Conservation (phyloP, 2,329 filamentous ascomycete genomes). For the Phialemonium atrogriseum region DNA sequence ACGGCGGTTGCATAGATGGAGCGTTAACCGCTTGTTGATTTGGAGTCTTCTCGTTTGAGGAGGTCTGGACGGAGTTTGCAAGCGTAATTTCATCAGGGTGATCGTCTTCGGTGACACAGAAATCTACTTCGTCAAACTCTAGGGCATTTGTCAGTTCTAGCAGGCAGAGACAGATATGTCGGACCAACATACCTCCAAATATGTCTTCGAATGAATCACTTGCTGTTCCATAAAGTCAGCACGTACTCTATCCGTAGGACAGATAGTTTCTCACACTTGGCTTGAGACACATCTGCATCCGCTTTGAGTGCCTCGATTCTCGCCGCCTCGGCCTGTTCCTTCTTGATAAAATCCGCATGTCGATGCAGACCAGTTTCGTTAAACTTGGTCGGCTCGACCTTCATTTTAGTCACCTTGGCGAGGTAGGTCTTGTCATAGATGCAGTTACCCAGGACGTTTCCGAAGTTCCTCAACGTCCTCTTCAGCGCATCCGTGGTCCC, state of each 20-base stretch:
- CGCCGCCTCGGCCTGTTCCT: constrained; percentile 30
- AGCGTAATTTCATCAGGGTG: constrained; percentile 72
- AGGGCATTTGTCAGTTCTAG: constrained; percentile 28
- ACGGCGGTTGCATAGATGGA: constrained; percentile 29
- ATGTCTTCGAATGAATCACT: constrained; percentile 10
- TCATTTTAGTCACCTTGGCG: constrained; percentile 81
- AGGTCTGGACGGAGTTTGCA: constrained; percentile 25
- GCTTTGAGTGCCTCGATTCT: not conserved
- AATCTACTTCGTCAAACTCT: constrained; percentile 72
- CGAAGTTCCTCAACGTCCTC: constrained; percentile 81
- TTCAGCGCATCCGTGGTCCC: constrained; percentile 93
- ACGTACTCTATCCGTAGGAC: not conserved
- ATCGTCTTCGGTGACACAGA: constrained; percentile 58
- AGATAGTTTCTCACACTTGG: not conserved
- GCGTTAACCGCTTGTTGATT: constrained; percentile 17
- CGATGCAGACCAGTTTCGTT: constrained; percentile 73
- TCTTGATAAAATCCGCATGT: constrained; percentile 64
- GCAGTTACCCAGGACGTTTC: constrained; percentile 96
- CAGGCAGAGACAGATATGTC: not conserved
- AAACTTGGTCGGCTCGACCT: constrained; percentile 68
- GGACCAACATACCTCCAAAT: constrained; percentile 13
- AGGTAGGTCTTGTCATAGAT: constrained; percentile 96
- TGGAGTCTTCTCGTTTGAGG: constrained; percentile 20
- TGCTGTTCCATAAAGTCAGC: constrained; percentile 4
- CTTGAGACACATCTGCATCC: constrained; percentile 2